Conservation (phyloP, 1,284 basidiomycete genomes). For the Cutaneotrichosporon sp. region DNA sequence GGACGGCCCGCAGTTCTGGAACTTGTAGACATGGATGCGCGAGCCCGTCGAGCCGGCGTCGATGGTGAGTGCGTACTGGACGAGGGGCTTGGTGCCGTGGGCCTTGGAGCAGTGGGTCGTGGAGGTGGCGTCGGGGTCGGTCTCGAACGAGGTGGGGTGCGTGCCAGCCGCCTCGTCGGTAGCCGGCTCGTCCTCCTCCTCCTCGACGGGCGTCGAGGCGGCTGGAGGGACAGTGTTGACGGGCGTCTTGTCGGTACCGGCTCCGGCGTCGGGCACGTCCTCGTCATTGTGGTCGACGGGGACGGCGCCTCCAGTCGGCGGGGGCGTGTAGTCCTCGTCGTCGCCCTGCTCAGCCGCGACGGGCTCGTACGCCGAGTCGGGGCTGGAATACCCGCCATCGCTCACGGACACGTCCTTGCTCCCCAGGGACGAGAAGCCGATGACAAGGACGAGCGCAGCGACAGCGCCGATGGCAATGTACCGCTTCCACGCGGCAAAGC, state of each 20-base stretch:
- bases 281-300: conserved; percentile 22
- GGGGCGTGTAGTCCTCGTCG: conserved; percentile 39
- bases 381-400: not conserved
- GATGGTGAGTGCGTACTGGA: conserved; percentile 95
- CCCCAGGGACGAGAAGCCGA: not conserved
- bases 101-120: conserved; percentile 62
- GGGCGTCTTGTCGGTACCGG: conserved; percentile 23
- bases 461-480: conserved; percentile 31
- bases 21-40: conserved; percentile 97
- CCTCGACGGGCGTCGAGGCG: conserved; percentile 1
- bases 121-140: conserved; percentile 45
- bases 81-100: conserved; percentile 59
- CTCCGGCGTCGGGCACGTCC: conserved; percentile 33
- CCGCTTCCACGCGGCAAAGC: conserved; percentile 44
- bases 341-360: conserved; percentile 16
- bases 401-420: conserved; percentile 24
- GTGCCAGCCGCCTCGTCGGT: conserved; percentile 26
- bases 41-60: conserved; percentile 98
- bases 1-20: conserved; percentile 81
- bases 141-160: conserved; percentile 48
- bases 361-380: conserved; percentile 23
- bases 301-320: conserved; percentile 31
- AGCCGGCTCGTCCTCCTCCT: not conserved
- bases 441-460: conserved; percentile 8
- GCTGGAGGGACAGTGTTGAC: conserved; percentile 12